Evolutionary conservation across 1,139 yeast genomes (phyloP), one percentile per base, ranked within the genome.

Genomic region (Scheffersomyces stambukii): DNA sequence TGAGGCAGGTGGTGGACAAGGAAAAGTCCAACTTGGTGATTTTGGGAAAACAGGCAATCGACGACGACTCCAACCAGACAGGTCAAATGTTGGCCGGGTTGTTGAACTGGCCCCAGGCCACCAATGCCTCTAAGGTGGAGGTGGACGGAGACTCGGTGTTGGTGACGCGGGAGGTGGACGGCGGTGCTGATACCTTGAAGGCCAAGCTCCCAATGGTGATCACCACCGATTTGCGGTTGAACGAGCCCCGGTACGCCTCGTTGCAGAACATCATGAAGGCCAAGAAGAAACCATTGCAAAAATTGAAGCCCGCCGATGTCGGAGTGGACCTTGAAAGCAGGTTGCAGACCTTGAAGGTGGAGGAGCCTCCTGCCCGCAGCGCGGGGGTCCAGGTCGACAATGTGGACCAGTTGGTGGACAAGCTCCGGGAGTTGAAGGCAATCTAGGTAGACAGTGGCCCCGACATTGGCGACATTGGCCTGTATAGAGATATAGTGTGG

Each of bases 221-320:
- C 46, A 88, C 97, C 26, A 82, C 97, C 2, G 98, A 91, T 57
- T 70, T 91, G 47, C 81, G 98, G 58, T 74, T 91, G 48, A 91
- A 91, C 54, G 93, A 79, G 51, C 98, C 98, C 31, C 77, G 96
- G 46, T 91, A 86, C 52, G 96, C 95, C 12, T 78, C 94, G 8
- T 70, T 91, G 50, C 96, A 96, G 34, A 91, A 89, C 55, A 76
- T 88, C 61, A 91, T 91, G 98, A 91, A 91, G 69, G 98, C 97
- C 32, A 91, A 91, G 70, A 89, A 89, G 77, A 88, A 86, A 70
- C 96, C 96, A 6, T 69, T 89, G 55, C 82, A 75, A 43, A 80
- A 77, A 45, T 57, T 82, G 42, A 76, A 74, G 51, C 66, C 83
- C 11, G 64, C 66, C n/a, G 95, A 84, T 45, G 73, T 84, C 38